Evolutionary conservation across 768 basidiomycete genomes (phyloP), one percentile per base, ranked within the genome.

Genomic region (Tremella yokohamensis): DNA sequence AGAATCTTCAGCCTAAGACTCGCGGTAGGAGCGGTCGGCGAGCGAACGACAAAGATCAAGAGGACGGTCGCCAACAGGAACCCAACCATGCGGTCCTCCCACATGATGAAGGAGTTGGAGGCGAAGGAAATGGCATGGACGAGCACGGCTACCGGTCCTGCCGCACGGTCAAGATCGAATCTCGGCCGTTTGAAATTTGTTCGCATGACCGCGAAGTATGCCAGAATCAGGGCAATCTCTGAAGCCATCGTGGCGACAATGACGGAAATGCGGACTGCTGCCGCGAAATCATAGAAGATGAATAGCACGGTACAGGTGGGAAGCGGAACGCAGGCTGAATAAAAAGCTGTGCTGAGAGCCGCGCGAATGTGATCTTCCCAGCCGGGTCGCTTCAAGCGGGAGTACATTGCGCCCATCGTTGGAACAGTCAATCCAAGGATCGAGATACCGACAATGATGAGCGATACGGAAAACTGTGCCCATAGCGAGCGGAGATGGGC

Each of bases 61-160:
- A 83, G 65, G 40, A 77, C 62, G 8, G 79, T 72, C 44, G 85
- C 72, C 59, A 86, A 78, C 54, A 98, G 81, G 81, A 85, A 93
- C 8, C 85, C 83, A 11, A 87, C 80, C 55, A 89, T 80, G 29
- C 83, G 83, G 73, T 97, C 93, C 82, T 99, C 96, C 91, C 92
- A 97, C 75, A 98, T 83, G n/a, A 89, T 90, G 80, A 90, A 94
- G 0, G 92, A 96, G 79, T 98, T 98, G 22, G 92, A 94, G 15
- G 87, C 83, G 77, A 94, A 94, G 7, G 86, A 80, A 2, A 87
- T 54, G 1, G 85, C 77, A 67, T 98, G 92, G 1, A 90, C 79
- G 56, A 75, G 22, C 22, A 76, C 58, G 15, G 78, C 50, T n/a
- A 70, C 24, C 3, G 76, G 72, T 3, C 70, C 76, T 45, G 74